Conservation (phyloP, 2,329 filamentous ascomycete genomes). For the Chaetomium olivaceum region DNA sequence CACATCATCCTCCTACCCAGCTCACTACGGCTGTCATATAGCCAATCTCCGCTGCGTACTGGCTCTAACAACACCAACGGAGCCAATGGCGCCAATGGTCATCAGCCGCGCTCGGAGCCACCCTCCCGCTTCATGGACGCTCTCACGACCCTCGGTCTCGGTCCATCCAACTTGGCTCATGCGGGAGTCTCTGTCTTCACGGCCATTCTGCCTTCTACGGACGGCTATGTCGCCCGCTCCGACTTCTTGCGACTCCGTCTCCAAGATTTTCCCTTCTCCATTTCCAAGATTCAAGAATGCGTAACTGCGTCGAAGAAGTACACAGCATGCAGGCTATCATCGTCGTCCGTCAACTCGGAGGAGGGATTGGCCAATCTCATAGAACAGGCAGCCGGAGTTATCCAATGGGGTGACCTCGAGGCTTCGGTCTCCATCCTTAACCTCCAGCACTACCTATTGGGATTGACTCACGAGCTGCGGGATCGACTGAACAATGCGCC, state of each 20-base stretch:
- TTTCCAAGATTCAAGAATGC: conserved; percentile 23
- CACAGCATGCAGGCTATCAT: background rate
- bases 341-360: conserved; percentile 11
- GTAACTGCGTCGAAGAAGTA: conserved; percentile 21
- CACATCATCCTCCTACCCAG: conserved; percentile 23
- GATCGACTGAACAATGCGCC: conserved; percentile 26
- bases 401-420: conserved; percentile 30
- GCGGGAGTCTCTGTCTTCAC: conserved; percentile 28
- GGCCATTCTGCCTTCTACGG: conserved; percentile 23
- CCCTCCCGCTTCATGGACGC: conserved; percentile 13
- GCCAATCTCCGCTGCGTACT: background rate
- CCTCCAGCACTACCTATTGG: conserved; percentile 23
- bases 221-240: conserved; percentile 28
- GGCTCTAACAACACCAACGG: background rate
- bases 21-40: background rate
- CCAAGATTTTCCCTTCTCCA: conserved; percentile 28
- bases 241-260: conserved; percentile 30
- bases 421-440: conserved; percentile 22
- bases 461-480: conserved; percentile 26
- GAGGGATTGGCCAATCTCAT: conserved; percentile 19
- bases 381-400: conserved; percentile 27
- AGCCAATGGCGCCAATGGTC: background rate
- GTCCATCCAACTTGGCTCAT: conserved; percentile 14
- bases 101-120: background rate
- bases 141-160: conserved; percentile 22